Evolutionary conservation across 2,329 filamentous ascomycete species (phyloP).

Genomic region (Meredithiella fracta): DNA sequence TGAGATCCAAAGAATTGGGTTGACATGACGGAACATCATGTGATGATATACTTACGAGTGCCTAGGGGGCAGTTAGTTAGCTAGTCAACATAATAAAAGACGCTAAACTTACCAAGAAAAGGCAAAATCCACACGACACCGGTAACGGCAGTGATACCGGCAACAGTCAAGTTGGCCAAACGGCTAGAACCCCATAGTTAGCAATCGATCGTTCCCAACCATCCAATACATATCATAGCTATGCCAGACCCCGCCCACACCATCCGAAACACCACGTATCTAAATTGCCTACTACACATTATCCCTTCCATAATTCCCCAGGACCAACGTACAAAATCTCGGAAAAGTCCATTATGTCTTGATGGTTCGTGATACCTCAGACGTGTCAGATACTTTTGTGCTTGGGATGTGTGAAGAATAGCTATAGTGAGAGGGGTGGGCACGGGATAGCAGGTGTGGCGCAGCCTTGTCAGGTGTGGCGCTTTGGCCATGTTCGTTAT

Average conservation of each 20-base stretch:
- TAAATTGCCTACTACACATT: neutral
- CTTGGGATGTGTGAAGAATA: no score
- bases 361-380: no score
- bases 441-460: neutral
- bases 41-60: conserved; percentile 7
- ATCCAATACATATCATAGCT: neutral
- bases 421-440: no score
- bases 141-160: conserved; percentile 72
- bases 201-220: neutral
- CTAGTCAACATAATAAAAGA: neutral
- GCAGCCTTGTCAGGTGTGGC: neutral
- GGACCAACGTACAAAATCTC: conserved; percentile 62
- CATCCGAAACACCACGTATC: no score
- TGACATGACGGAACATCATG: no score
- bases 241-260: no score
- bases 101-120: conserved; percentile 36
- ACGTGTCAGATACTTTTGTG: no score
- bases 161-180: conserved; percentile 81
- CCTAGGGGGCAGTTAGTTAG: neutral
- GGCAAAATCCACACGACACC: conserved; percentile 56
- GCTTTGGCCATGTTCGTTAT: neutral
- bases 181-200: conserved; percentile 43
- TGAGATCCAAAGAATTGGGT: no score
- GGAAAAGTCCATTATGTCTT: conserved; percentile 73
- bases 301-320: no score